Evolutionary conservation across 306 rosid genomes (phyloP).

Genomic region (Pueraria montana): DNA sequence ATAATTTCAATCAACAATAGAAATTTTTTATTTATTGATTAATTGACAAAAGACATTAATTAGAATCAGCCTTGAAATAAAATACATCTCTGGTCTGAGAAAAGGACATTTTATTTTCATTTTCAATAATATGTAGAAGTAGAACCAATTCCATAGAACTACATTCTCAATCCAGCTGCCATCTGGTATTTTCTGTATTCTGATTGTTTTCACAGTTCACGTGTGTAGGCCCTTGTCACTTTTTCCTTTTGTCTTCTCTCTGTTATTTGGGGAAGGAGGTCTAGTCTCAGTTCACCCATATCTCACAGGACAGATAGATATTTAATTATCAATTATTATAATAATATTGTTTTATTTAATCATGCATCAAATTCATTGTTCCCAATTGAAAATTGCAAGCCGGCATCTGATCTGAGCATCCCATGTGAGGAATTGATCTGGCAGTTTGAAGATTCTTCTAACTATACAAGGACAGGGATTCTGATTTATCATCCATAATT

Average conservation of each 20-base stretch:
- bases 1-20: too few relatives aligned
- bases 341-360: neutral
- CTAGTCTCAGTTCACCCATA: neutral
- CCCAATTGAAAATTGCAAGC: slow-evolving; percentile 12
- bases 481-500: slow-evolving; percentile 15
- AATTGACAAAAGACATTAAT: too few relatives aligned
- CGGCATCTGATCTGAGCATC: slow-evolving; percentile 21
- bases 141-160: slow-evolving; percentile 11
- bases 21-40: too few relatives aligned
- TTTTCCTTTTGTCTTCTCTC: slow-evolving; percentile 6
- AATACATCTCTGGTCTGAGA: neutral
- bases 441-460: slow-evolving; percentile 35
- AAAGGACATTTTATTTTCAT: neutral
- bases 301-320: neutral
- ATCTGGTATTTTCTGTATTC: slow-evolving; percentile 8
- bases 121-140: neutral
- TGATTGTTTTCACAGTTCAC: slow-evolving; percentile 36
- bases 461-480: slow-evolving; percentile 4
- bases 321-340: neutral
- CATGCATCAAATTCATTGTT: slow-evolving; percentile 4
- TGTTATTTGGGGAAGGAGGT: neutral
- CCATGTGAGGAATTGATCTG: slow-evolving; percentile 35
- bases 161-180: slow-evolving; percentile 37
- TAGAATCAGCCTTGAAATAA: too few relatives aligned
- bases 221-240: neutral